Base-by-base conservation (phyloP, 805 yeast genomes). In the Sugiyamaella floridensis region DNA sequence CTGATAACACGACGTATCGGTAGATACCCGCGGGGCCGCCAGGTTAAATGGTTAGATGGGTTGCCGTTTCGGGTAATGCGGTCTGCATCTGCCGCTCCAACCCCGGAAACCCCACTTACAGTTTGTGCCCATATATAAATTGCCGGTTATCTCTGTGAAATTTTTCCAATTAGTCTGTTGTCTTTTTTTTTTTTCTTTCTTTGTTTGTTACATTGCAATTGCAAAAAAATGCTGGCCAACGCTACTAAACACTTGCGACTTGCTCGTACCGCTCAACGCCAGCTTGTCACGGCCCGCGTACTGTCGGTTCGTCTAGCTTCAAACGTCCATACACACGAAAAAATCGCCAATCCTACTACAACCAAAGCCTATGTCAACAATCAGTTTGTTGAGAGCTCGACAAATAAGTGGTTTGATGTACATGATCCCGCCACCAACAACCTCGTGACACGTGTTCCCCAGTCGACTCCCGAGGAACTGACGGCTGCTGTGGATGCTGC, bases 371-470 rank as follows among this genome's bases (percentile, higher is more conserved):
- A 64, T 57, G 57, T 72, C 46, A 69, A 81, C 63, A 81, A 81
- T 64, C 55, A 78, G 67, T 71, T 78, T 52, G 68, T 77, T 55
- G 71, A 75, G 57, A 75, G 81, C 22, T 75, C 73, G 48, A 70
- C 86, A 7, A 60, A 70, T 12, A 73, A 74, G 56, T 78, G 89
- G 89, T 81, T 76, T 61, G 88, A 83, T 56, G 76, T 85, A 51
- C 81, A 76, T 66, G 92, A 85, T 65, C 92, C 92, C 19, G 86
- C 90, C 53, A 85, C 92, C 51, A 78, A 83, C 67, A 64, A 72
- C 58, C 78, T 83, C 46, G 81, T 85, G 42, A 74, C 85, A 29
- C 74, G 77, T 59, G 89, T 84, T 20, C 90, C 92, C 6, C 89
- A 85, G 70, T 74, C 81, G 41, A 85, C 92, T 15, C 78, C 76